phyloP scores from a whole-genome alignment of 2,329 filamentous ascomycete species.

The Exophiala lecanii-corni region DNA sequence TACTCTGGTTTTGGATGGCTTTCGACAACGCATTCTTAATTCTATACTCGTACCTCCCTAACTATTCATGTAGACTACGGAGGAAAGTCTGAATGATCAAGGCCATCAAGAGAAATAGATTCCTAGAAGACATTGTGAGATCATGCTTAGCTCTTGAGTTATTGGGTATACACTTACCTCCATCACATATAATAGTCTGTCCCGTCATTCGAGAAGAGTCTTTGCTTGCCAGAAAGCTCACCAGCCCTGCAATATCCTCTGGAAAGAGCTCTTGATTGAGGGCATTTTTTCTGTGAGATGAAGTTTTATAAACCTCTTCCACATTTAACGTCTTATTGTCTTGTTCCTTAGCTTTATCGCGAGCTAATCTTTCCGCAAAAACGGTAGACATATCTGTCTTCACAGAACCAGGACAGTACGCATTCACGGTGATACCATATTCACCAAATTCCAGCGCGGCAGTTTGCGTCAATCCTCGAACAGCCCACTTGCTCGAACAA shows the following conservation, averaged over 20 bases:
- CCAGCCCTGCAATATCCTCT: conserved; percentile 10
- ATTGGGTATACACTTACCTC: conserved; percentile 33
- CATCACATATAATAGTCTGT: conserved; percentile 60
- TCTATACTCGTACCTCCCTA: no score
- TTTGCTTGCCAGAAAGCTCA: conserved; percentile 11
- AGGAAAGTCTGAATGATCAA: no score
- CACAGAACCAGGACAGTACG: conserved; percentile 64
- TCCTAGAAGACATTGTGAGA: no score
- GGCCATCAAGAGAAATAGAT: no score
- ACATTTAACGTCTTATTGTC: conserved; percentile 52
- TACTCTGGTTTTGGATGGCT: no score
- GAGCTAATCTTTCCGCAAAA: conserved; percentile 58
- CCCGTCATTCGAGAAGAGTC: conserved; percentile 47
- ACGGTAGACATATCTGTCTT: conserved; percentile 64
- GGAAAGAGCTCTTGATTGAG: conserved; percentile 6
- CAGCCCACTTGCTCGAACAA: conserved; percentile 61
- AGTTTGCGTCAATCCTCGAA: conserved; percentile 60
- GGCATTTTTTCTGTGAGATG: conserved; percentile 6
- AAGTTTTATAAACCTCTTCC: conserved; percentile 10
- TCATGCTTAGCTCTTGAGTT: no score
- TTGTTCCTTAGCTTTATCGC: conserved; percentile 46
- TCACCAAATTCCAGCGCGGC: conserved; percentile 61
- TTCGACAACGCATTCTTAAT: no score
- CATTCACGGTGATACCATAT: conserved; percentile 62
- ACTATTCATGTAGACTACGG: no score